Base-by-base conservation (phyloP, 305 asterid genomes). In the Fraxinus sp. region DNA sequence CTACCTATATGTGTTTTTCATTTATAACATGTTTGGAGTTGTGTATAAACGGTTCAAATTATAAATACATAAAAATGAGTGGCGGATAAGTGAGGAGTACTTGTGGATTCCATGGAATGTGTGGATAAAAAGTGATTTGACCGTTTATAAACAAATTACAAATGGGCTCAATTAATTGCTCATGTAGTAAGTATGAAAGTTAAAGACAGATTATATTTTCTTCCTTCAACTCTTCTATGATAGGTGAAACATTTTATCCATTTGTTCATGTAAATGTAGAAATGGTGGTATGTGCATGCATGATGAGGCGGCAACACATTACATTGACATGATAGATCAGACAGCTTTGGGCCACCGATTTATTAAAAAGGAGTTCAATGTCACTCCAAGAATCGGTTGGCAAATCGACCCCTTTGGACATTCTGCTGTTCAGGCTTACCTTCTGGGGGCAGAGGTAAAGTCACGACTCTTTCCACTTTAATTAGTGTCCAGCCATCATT, bases 361-460 rank as follows among this genome's bases (percentile, higher is more conserved):
- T 86, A 90, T 97, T 81, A 95, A 90, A 85, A 91, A 87, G 70
- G 86, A 95, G 83, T 97, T 97, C 86, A 92, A 91, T 86, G 90
- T 97, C 66, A 92, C 98, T 76, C 98, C 99, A 4, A 88, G 99
- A 86, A 92, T 95, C 64, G 99, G 99, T 70, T 97, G 99, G 99
- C 99, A 97, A 81, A 97, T 97, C 16, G 99, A 97, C 82, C 99
- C 99, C n/a, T 97, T 97, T 73, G 99, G 99, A 55, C 99, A 97
- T 90, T 93, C 99, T 36, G 98, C 99, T 68, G 98, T 95, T 49
- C 99, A 97, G 89, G 98, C 98, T 76, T 97, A 97, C 88, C 95
- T 97, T 81, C 86, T 97, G 84, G 99, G 98, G 77, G 93, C 99
- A 72, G 98, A 97, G 97, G 99, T 93, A 86, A 35, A 30, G 20